Evolutionary conservation across 306 rosid species (phyloP).

Genomic region (Biancaea sappan): DNA sequence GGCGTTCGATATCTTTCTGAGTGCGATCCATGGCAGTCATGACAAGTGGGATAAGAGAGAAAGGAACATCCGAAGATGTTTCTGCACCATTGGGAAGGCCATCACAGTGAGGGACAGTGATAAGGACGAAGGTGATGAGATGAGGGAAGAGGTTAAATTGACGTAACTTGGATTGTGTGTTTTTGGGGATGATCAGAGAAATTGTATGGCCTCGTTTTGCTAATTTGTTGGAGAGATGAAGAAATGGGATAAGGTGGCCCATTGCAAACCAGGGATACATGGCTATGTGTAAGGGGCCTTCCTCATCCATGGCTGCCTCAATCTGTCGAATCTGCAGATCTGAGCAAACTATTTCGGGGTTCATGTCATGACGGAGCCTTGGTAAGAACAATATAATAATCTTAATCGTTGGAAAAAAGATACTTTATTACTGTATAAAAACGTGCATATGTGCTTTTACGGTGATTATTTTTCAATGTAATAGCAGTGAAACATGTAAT

Average conservation of each 20-base stretch:
- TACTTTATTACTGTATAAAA: too few relatives aligned
- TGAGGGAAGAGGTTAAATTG: slow-evolving; percentile 34
- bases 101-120: slow-evolving; percentile 35
- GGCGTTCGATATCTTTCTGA: slow-evolving; percentile 13
- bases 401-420: neutral
- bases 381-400: neutral
- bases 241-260: slow-evolving; percentile 37
- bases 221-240: slow-evolving; percentile 40
- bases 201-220: slow-evolving; percentile 43
- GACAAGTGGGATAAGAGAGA: neutral
- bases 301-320: slow-evolving; percentile 23
- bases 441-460: too few relatives aligned
- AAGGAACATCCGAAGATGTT: slow-evolving; percentile 38
- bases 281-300: slow-evolving; percentile 33
- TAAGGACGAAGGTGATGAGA: slow-evolving; percentile 29
- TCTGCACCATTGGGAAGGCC: slow-evolving; percentile 42
- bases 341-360: neutral
- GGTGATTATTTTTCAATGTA: too few relatives aligned
- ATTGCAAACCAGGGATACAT: slow-evolving; percentile 51
- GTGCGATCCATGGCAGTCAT: slow-evolving; percentile 43
- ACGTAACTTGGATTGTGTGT: slow-evolving; percentile 22
- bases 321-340: neutral
- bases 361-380: neutral
- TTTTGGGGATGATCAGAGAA: slow-evolving; percentile 39
- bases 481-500: too few relatives aligned